Evolutionary conservation across 768 basidiomycete species (phyloP).

Genomic region (Lentinula raphanica): DNA sequence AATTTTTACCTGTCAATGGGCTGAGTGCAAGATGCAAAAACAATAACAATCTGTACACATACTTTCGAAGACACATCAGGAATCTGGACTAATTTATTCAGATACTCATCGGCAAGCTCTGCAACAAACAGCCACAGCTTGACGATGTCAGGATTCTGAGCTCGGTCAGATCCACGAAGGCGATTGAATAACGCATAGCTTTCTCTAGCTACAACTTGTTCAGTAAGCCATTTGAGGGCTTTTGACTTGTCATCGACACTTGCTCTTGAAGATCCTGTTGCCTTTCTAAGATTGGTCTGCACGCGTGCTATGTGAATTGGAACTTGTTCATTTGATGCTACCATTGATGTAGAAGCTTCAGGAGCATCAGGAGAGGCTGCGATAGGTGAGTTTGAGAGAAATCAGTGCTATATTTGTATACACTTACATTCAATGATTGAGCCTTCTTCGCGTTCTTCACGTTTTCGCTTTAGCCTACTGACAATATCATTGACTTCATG

Average conservation of each 20-base stretch:
- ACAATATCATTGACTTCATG: too few species aligned
- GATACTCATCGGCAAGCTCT: background rate
- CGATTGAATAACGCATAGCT: background rate
- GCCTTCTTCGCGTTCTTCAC: background rate
- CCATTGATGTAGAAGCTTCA: background rate
- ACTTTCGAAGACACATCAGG: background rate
- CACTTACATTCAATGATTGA: background rate
- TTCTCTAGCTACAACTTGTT: background rate
- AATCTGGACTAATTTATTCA: background rate
- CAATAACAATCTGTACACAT: background rate
- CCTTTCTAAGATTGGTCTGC: too few species aligned
- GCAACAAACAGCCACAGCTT: too few species aligned
- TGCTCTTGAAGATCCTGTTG: too few species aligned
- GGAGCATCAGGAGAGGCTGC: background rate
- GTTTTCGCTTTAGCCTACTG: background rate
- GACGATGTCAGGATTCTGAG: background rate
- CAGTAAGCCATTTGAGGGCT: background rate
- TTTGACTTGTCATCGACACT: background rate
- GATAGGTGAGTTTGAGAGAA: background rate
- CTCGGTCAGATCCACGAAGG: background rate
- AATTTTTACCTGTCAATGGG: background rate
- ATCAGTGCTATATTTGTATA: background rate
- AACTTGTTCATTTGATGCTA: background rate
- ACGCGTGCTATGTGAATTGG: too few species aligned
- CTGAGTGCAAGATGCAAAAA: background rate